These are phyloP conservation scores for Jasminum sambac DNA, from an alignment of 257 asterid genomes.

Conservation along the genomic window DNA sequence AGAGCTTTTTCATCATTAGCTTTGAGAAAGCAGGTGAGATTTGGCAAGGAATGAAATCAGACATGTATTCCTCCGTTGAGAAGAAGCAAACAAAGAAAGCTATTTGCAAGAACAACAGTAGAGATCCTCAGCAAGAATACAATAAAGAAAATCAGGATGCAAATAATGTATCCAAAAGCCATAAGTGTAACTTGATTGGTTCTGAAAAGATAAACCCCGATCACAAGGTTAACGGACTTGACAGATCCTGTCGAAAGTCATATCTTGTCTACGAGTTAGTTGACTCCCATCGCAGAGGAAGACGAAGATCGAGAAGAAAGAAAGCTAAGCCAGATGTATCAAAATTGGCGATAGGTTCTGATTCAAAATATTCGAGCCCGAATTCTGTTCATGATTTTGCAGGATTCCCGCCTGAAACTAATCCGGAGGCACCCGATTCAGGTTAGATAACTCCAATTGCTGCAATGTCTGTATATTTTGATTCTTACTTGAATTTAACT, in stretches of 20 bases:
- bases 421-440: conserved; percentile 39
- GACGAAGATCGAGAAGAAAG: conserved; percentile 22
- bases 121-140: conserved; percentile 21
- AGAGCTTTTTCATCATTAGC: conserved; percentile 62
- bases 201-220: conserved; percentile 3
- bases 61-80: conserved; percentile 12
- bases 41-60: conserved; percentile 23
- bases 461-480: background rate
- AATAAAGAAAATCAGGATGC: conserved; percentile 41
- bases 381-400: conserved; percentile 59
- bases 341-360: conserved; percentile 33
- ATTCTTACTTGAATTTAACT: background rate
- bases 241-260: conserved; percentile 17
- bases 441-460: conserved; percentile 36
- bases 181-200: background rate
- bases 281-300: background rate
- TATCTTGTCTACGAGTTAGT: background rate
- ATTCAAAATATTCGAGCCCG: conserved; percentile 66
- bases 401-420: conserved; percentile 40
- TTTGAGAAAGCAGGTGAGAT: conserved; percentile 37
- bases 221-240: conserved; percentile 27
- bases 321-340: conserved; percentile 21
- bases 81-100: conserved; percentile 17
- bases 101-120: conserved; percentile 25
- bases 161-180: conserved; percentile 1